Evolutionary conservation across 345 rosid species (phyloP), one percentile per base, ranked within the genome.

Genomic region (Mercurialis annua): DNA sequence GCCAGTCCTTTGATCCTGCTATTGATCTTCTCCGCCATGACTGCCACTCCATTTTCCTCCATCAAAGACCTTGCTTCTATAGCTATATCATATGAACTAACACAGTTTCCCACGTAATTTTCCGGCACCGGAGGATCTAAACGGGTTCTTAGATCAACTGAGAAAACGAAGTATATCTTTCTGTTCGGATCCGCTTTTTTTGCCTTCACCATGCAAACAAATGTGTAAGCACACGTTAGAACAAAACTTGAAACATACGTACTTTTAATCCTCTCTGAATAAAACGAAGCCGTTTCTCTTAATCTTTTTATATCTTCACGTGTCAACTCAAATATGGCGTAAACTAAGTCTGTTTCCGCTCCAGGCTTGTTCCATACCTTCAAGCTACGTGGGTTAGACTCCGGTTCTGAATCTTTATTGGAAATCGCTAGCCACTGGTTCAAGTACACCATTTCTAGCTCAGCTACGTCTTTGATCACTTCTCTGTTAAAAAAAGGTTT

Each of bases 51-150:
- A 10, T 64, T 48, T 27, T 55, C 74, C 6, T 44, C 56, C 21
- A 29, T 20, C 11, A 64, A 3, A 43, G 6, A 62, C 27, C 18
- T 36, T 16, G 15, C 33, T 30, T 55, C 55, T 7, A 30, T 16
- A 6, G 1, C 1, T 2, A 64, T 10, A 16, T n/a, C 0, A 23
- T 30, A 6, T 20, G 36, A 0, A 16, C 11, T 12, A 14, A 46
- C 57, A 17, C 74, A 71, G 57, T 71, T 71, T 0, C 74, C 74
- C 10, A 55, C 29, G 20, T 71, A 71, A 33, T 63, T 71, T 1
- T 8, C 47, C 10, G 68, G 69, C 6, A 63, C 14, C 10, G 69
- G 69, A 46, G 63, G 64, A 7, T 71, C 56, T 18, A 64, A 10
- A 1, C 74, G 56, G 30, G 48, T n/a, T 34, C 74, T 30, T 20